These are phyloP conservation scores for Saccharomycopsis sp. DNA, from an alignment of 805 yeast genomes.

Conservation along the genomic window DNA sequence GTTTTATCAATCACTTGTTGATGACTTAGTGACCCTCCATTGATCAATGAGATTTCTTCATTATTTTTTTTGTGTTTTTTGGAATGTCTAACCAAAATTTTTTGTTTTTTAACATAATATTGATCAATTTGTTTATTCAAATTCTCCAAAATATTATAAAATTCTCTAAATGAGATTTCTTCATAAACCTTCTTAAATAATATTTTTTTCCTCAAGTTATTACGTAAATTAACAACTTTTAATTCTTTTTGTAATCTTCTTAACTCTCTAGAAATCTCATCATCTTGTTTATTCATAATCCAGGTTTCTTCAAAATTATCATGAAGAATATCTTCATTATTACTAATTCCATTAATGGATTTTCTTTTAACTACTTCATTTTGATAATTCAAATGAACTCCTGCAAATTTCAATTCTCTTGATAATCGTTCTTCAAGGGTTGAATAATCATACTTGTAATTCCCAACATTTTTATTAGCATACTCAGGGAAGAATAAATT, in stretches of 20 bases:
- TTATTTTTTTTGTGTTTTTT: slow-evolving; percentile 35
- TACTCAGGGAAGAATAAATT: slow-evolving; percentile 27
- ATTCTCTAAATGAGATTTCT: slow-evolving; percentile 92
- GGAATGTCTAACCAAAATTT: slow-evolving; percentile 60
- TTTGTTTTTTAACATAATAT: slow-evolving; percentile 73
- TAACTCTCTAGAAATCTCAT: slow-evolving; percentile 81
- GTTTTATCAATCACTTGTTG: slow-evolving; percentile 73
- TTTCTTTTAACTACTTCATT: slow-evolving; percentile 23
- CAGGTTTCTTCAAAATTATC: slow-evolving; percentile 46
- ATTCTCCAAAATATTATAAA: slow-evolving; percentile 80
- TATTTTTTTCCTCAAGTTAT: slow-evolving; percentile 54
- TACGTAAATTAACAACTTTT: slow-evolving; percentile 46
- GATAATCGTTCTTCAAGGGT: slow-evolving; percentile 81
- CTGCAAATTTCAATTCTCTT: slow-evolving; percentile 81
- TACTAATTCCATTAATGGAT: slow-evolving; percentile 20
- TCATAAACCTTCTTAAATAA: slow-evolving; percentile 70
- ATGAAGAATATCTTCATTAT: slow-evolving; percentile 12
- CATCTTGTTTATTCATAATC: slow-evolving; percentile 80
- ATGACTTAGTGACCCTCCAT: slow-evolving; percentile 26
- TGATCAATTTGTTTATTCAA: slow-evolving; percentile 95
- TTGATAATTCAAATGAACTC: slow-evolving; percentile 64
- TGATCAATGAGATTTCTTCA: slow-evolving; percentile 19
- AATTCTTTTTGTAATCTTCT: slow-evolving; percentile 63
- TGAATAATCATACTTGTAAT: slow-evolving; percentile 51
- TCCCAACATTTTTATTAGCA: slow-evolving; percentile 38